Conservation (phyloP, 1,284 basidiomycete genomes). For the Earliella scabrosa region DNA sequence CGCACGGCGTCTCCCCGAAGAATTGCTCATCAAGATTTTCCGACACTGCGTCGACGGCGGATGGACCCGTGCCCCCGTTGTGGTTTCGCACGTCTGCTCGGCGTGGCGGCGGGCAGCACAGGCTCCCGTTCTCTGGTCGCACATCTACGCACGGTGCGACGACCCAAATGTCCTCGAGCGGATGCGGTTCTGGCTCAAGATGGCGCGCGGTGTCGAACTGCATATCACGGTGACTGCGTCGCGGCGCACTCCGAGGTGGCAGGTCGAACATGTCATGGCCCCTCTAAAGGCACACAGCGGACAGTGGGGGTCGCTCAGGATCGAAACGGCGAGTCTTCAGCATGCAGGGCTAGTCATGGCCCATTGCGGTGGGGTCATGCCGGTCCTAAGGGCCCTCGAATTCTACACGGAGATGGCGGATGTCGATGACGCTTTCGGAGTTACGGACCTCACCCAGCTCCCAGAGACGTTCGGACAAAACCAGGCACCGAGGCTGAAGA, state of each 20-base stretch:
- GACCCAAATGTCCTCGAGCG: constrained; percentile 45
- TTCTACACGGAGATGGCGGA: constrained; percentile 28
- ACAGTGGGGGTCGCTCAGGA: constrained; percentile 49
- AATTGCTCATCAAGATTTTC: constrained; percentile 60
- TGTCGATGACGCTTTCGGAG: constrained; percentile 12
- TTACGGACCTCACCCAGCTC: constrained; percentile 25
- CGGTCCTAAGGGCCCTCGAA: constrained; percentile 28
- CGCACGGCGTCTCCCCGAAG: constrained; percentile 56
- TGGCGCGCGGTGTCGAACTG: constrained; percentile 45
- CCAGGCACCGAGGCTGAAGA: constrained; percentile 40
- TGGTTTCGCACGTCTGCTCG: constrained; percentile 62
- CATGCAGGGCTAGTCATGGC: constrained; percentile 45
- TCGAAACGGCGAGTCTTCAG: constrained; percentile 42
- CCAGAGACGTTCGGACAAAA: constrained; percentile 32
- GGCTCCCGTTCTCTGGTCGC: constrained; percentile 60
- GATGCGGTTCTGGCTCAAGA: constrained; percentile 55
- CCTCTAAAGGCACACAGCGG: constrained; percentile 43
- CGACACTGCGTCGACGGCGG: constrained; percentile 52
- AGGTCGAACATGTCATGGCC: constrained; percentile 40
- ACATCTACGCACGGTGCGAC: constrained; percentile 56
- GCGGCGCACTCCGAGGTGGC: constrained; percentile 18
- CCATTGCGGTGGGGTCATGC: constrained; percentile 15
- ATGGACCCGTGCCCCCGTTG: constrained; percentile 59
- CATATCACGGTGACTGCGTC: constrained; percentile 49
- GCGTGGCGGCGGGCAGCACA: constrained; percentile 59